phyloP scores from a whole-genome alignment of 2,329 filamentous ascomycete species.

The Curvularia verruculosa region DNA sequence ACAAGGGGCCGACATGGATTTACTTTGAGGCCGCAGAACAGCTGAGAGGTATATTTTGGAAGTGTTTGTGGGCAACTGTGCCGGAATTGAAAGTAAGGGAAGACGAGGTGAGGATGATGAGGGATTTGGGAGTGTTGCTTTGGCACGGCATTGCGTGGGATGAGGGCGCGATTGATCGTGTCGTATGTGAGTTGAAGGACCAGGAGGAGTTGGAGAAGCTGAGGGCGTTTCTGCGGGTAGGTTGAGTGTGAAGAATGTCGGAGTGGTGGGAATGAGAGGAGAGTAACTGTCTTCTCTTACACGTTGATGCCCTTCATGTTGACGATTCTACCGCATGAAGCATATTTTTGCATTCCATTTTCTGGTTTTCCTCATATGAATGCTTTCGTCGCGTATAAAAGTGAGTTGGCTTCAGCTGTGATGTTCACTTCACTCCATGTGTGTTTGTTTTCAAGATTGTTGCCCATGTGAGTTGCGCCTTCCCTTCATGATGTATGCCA shows the following conservation, averaged over 20 bases:
- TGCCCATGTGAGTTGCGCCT: constrained; percentile 9
- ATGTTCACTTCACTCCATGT: not conserved
- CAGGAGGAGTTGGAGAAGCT: constrained; percentile 61
- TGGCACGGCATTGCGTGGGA: constrained; percentile 71
- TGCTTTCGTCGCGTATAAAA: no score
- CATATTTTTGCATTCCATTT: not conserved
- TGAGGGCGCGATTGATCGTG: constrained; percentile 63
- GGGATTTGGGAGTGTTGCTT: constrained; percentile 63
- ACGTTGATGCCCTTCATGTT: no score
- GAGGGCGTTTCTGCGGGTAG: constrained; percentile 46
- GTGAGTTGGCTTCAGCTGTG: no score
- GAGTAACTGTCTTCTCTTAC: not conserved
- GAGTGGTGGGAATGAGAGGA: not conserved
- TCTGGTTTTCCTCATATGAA: no score
- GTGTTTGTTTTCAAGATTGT: not conserved
- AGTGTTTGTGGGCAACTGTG: constrained; percentile 43
- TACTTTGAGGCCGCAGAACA: constrained; percentile 55
- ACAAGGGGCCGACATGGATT: constrained; percentile 15
- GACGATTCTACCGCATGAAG: not conserved
- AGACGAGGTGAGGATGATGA: constrained; percentile 52
- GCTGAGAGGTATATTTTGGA: constrained; percentile 61
- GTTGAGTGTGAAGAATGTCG: not conserved
- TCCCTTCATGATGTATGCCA: constrained; percentile 10
- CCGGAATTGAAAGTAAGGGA: constrained; percentile 45
- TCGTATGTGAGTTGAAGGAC: constrained; percentile 60